A percentile compares a stretch with the other conserved stretches of the same genome.
Conservation (phyloP, 2,329 filamentous ascomycete species). For the Penicillium nordicum region DNA sequence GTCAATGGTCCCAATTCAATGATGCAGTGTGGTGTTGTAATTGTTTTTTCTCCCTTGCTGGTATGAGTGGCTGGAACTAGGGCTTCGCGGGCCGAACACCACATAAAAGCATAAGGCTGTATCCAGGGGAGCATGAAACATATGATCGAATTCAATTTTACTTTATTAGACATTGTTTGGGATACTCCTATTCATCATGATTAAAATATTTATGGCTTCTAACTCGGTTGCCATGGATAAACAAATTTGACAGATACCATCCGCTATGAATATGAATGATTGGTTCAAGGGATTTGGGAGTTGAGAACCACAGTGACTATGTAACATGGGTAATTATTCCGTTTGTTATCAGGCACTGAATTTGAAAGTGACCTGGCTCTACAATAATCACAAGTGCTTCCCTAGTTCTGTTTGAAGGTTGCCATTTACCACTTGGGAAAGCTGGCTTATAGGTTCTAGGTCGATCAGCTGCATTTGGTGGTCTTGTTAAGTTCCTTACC, state of each 20-base stretch:
- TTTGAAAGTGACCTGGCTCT: background rate
- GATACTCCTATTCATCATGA: background rate
- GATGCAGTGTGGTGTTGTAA: background rate
- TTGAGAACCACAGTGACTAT: background rate
- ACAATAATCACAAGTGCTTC: background rate
- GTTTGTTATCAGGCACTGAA: background rate
- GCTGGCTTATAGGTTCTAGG: too few relatives aligned
- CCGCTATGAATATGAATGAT: too few relatives aligned
- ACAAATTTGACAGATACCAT: background rate
- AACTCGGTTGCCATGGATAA: background rate
- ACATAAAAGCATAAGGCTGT: constrained; percentile 18
- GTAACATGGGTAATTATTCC: background rate
- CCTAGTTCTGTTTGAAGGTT: background rate
- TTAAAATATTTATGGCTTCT: background rate
- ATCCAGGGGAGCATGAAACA: background rate
- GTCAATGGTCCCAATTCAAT: background rate
- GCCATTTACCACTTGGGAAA: background rate
- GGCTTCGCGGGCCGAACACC: background rate
- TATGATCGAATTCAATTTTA: background rate
- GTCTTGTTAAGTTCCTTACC: too few relatives aligned
- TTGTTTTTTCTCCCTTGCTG: constrained; percentile 19
- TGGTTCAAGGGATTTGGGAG: too few relatives aligned
- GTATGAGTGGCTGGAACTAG: constrained; percentile 17
- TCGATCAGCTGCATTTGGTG: too few relatives aligned
- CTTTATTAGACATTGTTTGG: background rate